Evolutionary conservation across 2,329 filamentous ascomycete species (phyloP), one percentile per base, ranked within the genome.

Genomic region (Dactylellina parvicollis): DNA sequence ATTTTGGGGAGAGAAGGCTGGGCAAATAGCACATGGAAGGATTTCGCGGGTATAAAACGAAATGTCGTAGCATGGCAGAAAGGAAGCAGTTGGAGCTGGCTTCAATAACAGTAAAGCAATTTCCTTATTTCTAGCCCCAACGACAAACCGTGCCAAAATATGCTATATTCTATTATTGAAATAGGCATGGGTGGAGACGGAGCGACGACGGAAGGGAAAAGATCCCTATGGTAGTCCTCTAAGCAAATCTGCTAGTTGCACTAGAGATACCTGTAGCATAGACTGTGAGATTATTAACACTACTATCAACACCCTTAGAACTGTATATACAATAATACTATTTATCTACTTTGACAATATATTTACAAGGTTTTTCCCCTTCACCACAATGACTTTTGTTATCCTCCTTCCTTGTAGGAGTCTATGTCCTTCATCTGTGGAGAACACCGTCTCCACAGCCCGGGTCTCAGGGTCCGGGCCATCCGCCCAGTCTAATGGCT

Each of bases 341-440:
- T n/a, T n/a, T 61, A 28, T 26, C 42, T 77, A 79, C 54, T 88
- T 75, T 57, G 69, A 30, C 10, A 95, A 88, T 83, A 93, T 90
- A 81, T 93, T 96, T 26, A 94, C 85, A 54, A 91, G 83, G 79
- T 85, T 88, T 10, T 90, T 90, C 1, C 84, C 85, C 66, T 84
- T 84, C 10, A 91, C 88, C 10, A 92, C 84, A 77, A 93, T 86
- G 0, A 88, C 84, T 75, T 87, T 86, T 78, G 86, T 87, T n/a
- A 87, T 85, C 75, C 82, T 82, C 26, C 81, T 80, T 10, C 87
- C 79, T 14, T 34, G 18, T 22, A 90, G 81, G 81, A 85, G 88
- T 40, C 83, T 79, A 67, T 81, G 83, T 2, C 88, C 90, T 69
- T 89, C 85, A 0, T 86, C 82, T 0, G 87, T 89, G 65, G 84